A percentile compares a stretch with the other conserved stretches of the same genome.
Conservation (phyloP, 1,139 yeast species). For the Yarrowia galli region DNA sequence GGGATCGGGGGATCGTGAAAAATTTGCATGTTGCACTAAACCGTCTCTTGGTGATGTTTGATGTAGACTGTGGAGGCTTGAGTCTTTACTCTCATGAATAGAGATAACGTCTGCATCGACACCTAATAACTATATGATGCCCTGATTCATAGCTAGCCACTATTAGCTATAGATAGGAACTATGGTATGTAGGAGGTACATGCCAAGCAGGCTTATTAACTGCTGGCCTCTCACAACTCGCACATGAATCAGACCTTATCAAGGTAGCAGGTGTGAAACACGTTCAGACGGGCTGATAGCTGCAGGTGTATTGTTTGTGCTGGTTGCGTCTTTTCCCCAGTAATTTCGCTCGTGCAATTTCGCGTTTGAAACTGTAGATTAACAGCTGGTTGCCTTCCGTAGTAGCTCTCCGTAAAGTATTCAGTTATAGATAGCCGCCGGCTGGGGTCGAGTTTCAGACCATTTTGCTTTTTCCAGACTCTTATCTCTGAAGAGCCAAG, state of each 20-base stretch:
- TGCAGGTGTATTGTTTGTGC: too few relatives aligned
- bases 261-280: conserved; percentile 1
- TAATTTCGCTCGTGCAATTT: too few relatives aligned
- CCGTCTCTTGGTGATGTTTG: too few relatives aligned
- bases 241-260: conserved; percentile 26
- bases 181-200: background rate
- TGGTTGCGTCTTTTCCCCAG: too few relatives aligned
- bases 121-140: background rate
- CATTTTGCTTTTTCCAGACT: background rate
- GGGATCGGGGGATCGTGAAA: too few relatives aligned
- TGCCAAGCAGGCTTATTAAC: conserved; percentile 4
- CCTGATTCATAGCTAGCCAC: background rate
- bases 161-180: too few relatives aligned
- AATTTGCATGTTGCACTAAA: too few relatives aligned
- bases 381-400: background rate
- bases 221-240: conserved; percentile 15
- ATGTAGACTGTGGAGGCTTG: too few relatives aligned
- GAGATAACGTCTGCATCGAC: too few relatives aligned
- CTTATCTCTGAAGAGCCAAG: background rate
- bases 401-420: background rate
- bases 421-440: too few relatives aligned
- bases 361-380: background rate
- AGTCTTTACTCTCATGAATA: too few relatives aligned
- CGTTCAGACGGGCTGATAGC: too few relatives aligned
- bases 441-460: background rate